Conservation (phyloP, 352 stramenopile species). For the Phytopythium kandeliae region DNA sequence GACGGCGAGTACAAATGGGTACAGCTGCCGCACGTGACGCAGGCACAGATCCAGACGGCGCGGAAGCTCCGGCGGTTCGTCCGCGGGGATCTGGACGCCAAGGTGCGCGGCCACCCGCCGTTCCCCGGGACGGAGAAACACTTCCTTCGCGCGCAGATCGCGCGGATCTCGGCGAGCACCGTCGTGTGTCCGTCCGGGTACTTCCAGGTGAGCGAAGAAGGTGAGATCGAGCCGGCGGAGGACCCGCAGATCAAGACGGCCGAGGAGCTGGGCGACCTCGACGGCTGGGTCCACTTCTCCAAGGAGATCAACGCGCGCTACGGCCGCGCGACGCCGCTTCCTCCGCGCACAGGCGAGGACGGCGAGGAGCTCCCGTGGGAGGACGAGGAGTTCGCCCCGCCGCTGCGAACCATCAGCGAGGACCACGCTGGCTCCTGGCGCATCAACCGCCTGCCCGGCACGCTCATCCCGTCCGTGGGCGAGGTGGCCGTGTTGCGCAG, state of each 20-base stretch:
- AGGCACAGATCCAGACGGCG: constrained; percentile 73
- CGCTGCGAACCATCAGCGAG: constrained; percentile 56
- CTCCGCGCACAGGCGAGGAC: constrained; percentile 63
- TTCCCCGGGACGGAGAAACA: constrained; percentile 86
- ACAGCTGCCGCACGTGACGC: constrained; percentile 68
- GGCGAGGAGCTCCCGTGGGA: constrained; percentile 67
- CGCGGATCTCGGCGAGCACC: constrained; percentile 77
- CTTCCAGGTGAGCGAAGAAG: constrained; percentile 70
- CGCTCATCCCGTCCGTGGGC: constrained; percentile 47
- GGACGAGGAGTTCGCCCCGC: constrained; percentile 52
- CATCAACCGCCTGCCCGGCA: constrained; percentile 64
- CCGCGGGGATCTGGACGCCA: constrained; percentile 74
- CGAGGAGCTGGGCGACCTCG: constrained; percentile 58
- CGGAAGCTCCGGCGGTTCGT: constrained; percentile 79
- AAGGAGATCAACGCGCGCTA: constrained; percentile 84
- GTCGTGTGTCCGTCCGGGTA: constrained; percentile 83
- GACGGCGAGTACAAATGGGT: constrained; percentile 77
- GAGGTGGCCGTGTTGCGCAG: constrained; percentile 69
- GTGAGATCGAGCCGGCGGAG: constrained; percentile 63
- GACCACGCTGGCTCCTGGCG: constrained; percentile 69
- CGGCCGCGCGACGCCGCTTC: constrained; percentile 65
- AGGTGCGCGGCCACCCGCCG: constrained; percentile 75
- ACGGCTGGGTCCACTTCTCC: constrained; percentile 86
- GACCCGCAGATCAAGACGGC: constrained; percentile 72
- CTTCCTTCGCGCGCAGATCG: constrained; percentile 87